These are phyloP conservation scores for Lichenothelia convexa DNA, from an alignment of 495 filamentous ascomycete species.

Conservation along the genomic window DNA sequence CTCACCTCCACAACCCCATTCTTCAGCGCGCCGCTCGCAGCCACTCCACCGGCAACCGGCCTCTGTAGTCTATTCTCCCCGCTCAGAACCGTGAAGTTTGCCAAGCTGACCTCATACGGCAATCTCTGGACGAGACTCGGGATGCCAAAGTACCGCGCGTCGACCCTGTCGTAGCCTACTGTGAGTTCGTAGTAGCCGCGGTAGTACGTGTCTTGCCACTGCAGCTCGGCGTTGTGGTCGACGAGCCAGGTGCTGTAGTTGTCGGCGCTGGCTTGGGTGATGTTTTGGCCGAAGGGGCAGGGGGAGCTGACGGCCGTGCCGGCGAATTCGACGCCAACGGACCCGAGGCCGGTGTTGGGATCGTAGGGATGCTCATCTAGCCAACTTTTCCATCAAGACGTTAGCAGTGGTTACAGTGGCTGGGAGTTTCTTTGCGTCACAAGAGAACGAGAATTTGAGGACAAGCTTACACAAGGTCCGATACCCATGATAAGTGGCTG, in stretches of 20 bases:
- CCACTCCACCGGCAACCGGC: slow-evolving; percentile 25
- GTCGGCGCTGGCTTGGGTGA: slow-evolving; percentile 26
- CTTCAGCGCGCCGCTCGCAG: slow-evolving; percentile 31
- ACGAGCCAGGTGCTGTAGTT: slow-evolving; percentile 25
- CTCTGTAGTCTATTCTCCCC: slow-evolving; percentile 34
- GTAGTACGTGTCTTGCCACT: slow-evolving; percentile 54
- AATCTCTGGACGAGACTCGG: slow-evolving; percentile 18
- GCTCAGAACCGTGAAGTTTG: slow-evolving; percentile 38
- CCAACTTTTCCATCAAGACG: too few relatives aligned
- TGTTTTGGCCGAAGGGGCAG: slow-evolving; percentile 30
- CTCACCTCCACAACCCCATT: slow-evolving; percentile 26
- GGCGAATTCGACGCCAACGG: slow-evolving; percentile 49
- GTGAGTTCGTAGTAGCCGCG: slow-evolving; percentile 30
- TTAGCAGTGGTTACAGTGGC: too few relatives aligned
- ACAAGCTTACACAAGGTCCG: slow-evolving; percentile 45
- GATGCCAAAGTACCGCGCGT: slow-evolving; percentile 36
- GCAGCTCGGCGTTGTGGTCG: slow-evolving; percentile 35
- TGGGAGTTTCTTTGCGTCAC: too few relatives aligned
- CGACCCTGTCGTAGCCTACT: slow-evolving; percentile 12
- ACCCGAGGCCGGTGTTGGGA: slow-evolving; percentile 33
- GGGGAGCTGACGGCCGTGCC: slow-evolving; percentile 40
- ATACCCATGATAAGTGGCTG: slow-evolving; percentile 44
- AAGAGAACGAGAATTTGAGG: too few relatives aligned
- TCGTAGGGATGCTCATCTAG: slow-evolving; percentile 37
- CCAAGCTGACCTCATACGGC: slow-evolving; percentile 34